Evolutionary conservation across 2,329 filamentous ascomycete genomes (phyloP).

Genomic region (Venturiaceae sp.): DNA sequence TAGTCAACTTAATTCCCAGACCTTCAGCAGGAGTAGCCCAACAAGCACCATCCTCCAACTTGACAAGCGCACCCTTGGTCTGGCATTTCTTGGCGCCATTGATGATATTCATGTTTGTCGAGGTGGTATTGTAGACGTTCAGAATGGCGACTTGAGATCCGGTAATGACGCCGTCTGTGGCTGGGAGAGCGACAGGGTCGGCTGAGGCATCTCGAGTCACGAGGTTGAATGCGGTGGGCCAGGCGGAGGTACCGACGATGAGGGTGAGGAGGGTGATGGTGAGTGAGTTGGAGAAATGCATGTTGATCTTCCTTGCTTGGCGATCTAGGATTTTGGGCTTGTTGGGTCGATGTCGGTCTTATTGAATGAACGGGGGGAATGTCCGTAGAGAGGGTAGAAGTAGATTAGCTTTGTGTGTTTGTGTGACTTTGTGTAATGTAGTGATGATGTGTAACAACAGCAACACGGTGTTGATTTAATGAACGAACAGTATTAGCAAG

Average conservation of each 20-base stretch:
- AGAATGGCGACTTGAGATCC: neutral
- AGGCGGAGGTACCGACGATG: neutral
- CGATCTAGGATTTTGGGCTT: neutral
- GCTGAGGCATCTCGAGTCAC: neutral
- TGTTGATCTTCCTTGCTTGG: neutral
- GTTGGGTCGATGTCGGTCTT: neutral
- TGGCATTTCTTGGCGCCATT: neutral
- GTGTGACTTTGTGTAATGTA: neutral
- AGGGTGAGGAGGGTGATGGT: neutral
- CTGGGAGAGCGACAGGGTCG: neutral
- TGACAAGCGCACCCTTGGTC: neutral
- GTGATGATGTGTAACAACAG: neutral
- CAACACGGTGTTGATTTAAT: neutral
- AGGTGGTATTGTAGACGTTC: neutral
- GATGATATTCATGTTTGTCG: neutral
- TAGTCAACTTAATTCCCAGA: neutral
- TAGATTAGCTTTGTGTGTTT: neutral
- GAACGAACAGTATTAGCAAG: neutral
- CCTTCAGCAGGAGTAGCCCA: neutral
- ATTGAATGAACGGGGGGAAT: neutral
- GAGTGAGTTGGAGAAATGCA: neutral
- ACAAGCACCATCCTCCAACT: neutral
- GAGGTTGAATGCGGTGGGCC: neutral
- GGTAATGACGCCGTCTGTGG: neutral
- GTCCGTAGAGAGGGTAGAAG: neutral